Evolutionary conservation across 2,329 filamentous ascomycete species (phyloP), one percentile per base, ranked within the genome.

Genomic region (Ophiostoma pallidulum): DNA sequence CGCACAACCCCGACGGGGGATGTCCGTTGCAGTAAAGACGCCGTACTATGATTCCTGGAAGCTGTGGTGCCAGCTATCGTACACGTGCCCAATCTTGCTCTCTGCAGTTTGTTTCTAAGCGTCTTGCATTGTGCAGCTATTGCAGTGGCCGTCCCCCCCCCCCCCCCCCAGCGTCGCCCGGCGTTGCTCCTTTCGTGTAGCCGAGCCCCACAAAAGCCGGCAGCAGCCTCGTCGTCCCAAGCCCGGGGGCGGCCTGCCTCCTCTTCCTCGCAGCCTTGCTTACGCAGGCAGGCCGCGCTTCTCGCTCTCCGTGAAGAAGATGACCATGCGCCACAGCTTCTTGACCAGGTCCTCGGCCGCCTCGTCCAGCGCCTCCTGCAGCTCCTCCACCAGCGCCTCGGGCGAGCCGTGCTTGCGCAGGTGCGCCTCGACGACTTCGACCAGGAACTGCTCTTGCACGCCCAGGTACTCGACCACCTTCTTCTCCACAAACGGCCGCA

Each of bases 261-360:
- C 16, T 16, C 10, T 16, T 10, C 33, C 18, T 13, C 13, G 19
- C 26, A n/a, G 4, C 5, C 13, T 3, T 5, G 7, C 46, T 33
- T 35, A 87, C 42, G 80, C 78, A 18, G 84, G 84, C 51, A 96
- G 71, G 2, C 90, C 90, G 53, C 89, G 74, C 70, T 92, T 94
- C 74, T 95, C 91, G 60, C 84, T 86, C 66, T 97, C 91, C 6
- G 87, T 92, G 60, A 91, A 96, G 78, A 96, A 97, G 59, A 97
- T 94, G 49, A 96, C 82, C 88, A 97, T 94, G 43, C 91, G 80
- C 92, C 92, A 98, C 31, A 98, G 76, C 70, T 96, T 97, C 77
- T 88, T 94, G 42, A 97, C 90, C 56, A 98, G 70, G 22, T 86
- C 83, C 64, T 96, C 90, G 10, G 90, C 89, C 62, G 97, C 92